phyloP scores from a whole-genome alignment of 2,329 filamentous ascomycete species.

The Xenosphaeropsis pyriputrescens region DNA sequence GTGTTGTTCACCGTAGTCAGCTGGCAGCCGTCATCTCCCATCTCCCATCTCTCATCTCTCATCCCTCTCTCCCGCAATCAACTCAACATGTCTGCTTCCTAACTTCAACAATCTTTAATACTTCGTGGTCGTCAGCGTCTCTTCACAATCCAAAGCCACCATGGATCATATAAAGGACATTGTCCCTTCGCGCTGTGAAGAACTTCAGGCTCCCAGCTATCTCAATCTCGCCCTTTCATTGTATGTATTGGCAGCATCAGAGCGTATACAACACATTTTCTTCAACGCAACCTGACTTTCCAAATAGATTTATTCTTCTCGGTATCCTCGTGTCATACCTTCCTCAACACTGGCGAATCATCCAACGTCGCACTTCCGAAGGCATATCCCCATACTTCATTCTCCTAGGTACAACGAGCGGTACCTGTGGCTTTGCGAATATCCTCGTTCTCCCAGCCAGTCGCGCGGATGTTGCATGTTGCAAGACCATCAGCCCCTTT shows the following conservation, averaged over 20 bases:
- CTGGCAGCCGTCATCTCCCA: not conserved
- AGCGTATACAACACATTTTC: not conserved
- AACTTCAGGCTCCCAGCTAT: constrained; percentile 33
- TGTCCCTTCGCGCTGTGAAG: constrained; percentile 25
- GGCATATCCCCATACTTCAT: constrained; percentile 94
- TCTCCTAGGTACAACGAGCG: constrained; percentile 81
- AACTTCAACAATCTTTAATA: no score
- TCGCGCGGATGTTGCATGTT: constrained; percentile 72
- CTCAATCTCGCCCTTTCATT: constrained; percentile 37
- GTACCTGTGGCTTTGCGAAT: constrained; percentile 80
- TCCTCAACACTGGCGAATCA: constrained; percentile 88
- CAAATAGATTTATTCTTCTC: constrained; percentile 49
- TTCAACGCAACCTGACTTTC: constrained; percentile 5
- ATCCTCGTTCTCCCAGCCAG: constrained; percentile 81
- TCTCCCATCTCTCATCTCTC: not conserved
- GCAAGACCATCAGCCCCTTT: constrained; percentile 63
- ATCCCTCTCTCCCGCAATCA: not conserved
- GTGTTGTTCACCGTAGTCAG: not conserved
- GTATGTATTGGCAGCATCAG: constrained; percentile 20
- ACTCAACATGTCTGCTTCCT: no score
- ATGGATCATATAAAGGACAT: constrained; percentile 2
- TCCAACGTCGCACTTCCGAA: constrained; percentile 70
- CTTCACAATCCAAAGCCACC: not conserved
- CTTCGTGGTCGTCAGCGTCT: no score
- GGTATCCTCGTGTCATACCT: constrained; percentile 89